phyloP scores from a whole-genome alignment of 352 stramenopile species.

The Pythium utonaiense region DNA sequence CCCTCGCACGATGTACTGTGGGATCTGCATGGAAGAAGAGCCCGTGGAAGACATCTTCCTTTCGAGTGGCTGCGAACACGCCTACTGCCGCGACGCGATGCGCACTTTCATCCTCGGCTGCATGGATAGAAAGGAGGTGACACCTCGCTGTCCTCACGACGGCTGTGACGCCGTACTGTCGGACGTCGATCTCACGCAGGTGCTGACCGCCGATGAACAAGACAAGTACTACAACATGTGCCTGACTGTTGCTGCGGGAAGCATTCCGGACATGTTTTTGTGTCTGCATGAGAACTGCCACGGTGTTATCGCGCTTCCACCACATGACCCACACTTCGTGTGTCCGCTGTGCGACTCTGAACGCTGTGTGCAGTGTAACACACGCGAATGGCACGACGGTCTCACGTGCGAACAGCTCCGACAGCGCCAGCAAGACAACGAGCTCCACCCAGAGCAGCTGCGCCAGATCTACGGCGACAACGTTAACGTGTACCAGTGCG shows the following conservation, averaged over 20 bases:
- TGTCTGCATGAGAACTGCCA: constrained; percentile 9
- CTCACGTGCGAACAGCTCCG: constrained; percentile 19
- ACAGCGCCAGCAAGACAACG: constrained; percentile 11
- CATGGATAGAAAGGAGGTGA: background rate
- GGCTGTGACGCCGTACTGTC: constrained; percentile 2
- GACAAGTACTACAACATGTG: constrained; percentile 8
- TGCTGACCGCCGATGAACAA: constrained; percentile 9
- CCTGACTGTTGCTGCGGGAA: background rate
- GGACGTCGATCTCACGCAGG: background rate
- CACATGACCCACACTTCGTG: constrained; percentile 15
- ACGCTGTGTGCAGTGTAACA: constrained; percentile 24
- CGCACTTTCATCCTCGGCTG: constrained; percentile 1
- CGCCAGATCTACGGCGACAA: constrained; percentile 11
- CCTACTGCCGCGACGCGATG: constrained; percentile 11
- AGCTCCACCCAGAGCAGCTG: constrained; percentile 21
- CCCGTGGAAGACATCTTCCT: constrained; percentile 8
- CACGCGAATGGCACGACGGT: constrained; percentile 18
- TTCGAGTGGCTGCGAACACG: constrained; percentile 6
- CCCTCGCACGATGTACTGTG: constrained; percentile 5
- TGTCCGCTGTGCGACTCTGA: constrained; percentile 16
- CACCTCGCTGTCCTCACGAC: constrained; percentile 1
- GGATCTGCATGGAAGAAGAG: constrained; percentile 10
- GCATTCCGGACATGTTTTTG: background rate
- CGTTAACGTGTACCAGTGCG: constrained; percentile 14
- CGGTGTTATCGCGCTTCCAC: constrained; percentile 1